Conservation (phyloP, 75 land plant species). For the Cryptomeria japonica region DNA sequence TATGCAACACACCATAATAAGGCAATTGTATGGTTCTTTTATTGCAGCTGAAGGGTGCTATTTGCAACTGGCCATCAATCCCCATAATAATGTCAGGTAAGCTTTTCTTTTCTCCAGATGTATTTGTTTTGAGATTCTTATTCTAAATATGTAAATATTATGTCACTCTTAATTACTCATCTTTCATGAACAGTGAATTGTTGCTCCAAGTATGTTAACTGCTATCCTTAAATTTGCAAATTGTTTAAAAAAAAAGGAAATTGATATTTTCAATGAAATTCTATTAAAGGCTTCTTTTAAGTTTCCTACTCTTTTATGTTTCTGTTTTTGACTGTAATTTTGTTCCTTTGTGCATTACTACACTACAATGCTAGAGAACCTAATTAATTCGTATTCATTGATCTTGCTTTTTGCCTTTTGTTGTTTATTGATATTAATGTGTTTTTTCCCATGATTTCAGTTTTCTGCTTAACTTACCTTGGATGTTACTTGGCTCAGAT, state of each 20-base stretch:
- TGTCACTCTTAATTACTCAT: background rate
- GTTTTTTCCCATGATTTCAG: background rate
- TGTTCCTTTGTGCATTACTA: background rate
- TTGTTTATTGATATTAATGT: background rate
- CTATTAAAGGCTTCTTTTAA: background rate
- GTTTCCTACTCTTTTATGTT: background rate
- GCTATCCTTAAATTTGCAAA: background rate
- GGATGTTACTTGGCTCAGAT: too few species aligned
- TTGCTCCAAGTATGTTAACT: background rate
- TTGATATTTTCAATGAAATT: background rate
- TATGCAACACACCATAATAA: background rate
- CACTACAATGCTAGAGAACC: background rate
- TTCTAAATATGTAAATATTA: background rate
- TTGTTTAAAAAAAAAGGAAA: background rate
- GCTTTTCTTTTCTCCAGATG: background rate
- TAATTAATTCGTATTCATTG: background rate
- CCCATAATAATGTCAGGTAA: background rate
- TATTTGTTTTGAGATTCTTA: background rate
- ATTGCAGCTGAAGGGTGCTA: background rate
- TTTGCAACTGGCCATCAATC: background rate
- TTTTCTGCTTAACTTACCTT: too few species aligned
- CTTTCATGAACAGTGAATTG: background rate
- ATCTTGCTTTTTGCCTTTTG: background rate
- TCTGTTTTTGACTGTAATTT: background rate
- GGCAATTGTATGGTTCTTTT: background rate